Base-by-base conservation (phyloP, 2,329 filamentous ascomycete genomes). In the Trichophyton benhamiae region DNA sequence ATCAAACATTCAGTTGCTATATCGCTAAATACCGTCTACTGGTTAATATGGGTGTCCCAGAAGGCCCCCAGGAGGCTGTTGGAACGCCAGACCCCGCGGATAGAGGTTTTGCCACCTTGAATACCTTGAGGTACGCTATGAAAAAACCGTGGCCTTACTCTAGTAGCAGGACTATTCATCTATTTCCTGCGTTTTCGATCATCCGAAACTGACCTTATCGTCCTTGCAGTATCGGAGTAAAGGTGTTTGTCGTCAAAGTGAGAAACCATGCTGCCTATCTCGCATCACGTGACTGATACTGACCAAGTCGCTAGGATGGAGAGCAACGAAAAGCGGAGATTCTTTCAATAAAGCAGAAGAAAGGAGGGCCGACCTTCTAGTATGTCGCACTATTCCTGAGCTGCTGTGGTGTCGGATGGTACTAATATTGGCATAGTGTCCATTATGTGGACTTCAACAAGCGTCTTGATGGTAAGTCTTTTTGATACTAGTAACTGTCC, bases 391-490 rank as follows among this genome's bases (percentile, higher is more conserved):
- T 11, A 25, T 17, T 9, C 11, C 2, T 62, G 7, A 17, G 27
- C 25, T 55, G 20, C 13, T 64, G 52, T 46, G 15, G 48, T 41
- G 42, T 38, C 17, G 25, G 41, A 38, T 60, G 65, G 11, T 69
- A 60, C 70, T 67, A 36, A 67, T 63, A 15, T 36, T 8, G 9
- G 3, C 27, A 9, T 59, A 79, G 76, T 75, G 95, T 95, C 69
- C 95, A 97, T 74, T 97, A 96, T 73, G 90, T 96, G 71, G 95
- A 95, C 70, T 97, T 96, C 83, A 97, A 97, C 77, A 97, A 97
- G 69, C 84, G 84, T 79, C 77, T 86, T 36, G 83, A 86, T 68
- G 78, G 77, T 79, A 70, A 64, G 71, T 68, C 36, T 17, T 15
- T 15, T 33, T 48, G n/a, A 8, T 22, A 46, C n/a, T 3, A 7